phyloP scores from a whole-genome alignment of 2,329 filamentous ascomycete genomes.

The Fusarium sp. region DNA sequence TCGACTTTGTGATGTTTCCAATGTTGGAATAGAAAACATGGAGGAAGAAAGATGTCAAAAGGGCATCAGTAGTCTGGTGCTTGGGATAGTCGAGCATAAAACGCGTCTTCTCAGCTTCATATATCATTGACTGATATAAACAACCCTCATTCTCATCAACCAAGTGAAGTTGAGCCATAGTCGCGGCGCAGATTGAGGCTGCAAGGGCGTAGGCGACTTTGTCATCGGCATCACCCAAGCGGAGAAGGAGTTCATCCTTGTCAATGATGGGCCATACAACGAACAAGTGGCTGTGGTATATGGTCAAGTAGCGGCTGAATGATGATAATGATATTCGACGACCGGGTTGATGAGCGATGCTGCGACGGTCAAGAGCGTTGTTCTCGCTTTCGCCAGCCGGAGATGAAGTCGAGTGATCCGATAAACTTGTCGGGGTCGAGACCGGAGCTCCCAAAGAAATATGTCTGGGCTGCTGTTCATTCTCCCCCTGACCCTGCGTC shows the following conservation, averaged over 20 bases:
- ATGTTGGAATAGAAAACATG: constrained; percentile 30
- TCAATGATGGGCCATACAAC: constrained; percentile 27
- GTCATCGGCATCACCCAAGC: constrained; percentile 5
- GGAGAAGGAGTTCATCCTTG: constrained; percentile 1
- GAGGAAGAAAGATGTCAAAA: constrained; percentile 30
- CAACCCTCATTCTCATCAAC: neutral
- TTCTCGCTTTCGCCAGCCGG: neutral
- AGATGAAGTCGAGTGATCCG: neutral
- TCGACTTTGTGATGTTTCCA: constrained; percentile 24
- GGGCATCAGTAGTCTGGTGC: constrained; percentile 11
- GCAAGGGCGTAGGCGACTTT: constrained; percentile 25
- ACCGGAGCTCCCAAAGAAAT: neutral
- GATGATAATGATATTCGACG: constrained; percentile 9
- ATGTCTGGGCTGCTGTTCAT: neutral
- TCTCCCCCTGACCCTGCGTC: neutral
- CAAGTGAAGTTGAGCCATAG: constrained; percentile 26
- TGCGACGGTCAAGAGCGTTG: neutral
- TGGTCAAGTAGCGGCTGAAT: constrained; percentile 21
- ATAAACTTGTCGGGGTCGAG: neutral
- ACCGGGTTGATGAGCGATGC: neutral
- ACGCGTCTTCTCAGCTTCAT: constrained; percentile 21
- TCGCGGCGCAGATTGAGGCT: constrained; percentile 26
- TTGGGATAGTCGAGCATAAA: constrained; percentile 26
- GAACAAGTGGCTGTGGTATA: constrained; percentile 14
- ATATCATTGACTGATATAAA: constrained; percentile 1